Base-by-base conservation (phyloP, 1,139 yeast species). In the Zygoascus hellenicus region DNA sequence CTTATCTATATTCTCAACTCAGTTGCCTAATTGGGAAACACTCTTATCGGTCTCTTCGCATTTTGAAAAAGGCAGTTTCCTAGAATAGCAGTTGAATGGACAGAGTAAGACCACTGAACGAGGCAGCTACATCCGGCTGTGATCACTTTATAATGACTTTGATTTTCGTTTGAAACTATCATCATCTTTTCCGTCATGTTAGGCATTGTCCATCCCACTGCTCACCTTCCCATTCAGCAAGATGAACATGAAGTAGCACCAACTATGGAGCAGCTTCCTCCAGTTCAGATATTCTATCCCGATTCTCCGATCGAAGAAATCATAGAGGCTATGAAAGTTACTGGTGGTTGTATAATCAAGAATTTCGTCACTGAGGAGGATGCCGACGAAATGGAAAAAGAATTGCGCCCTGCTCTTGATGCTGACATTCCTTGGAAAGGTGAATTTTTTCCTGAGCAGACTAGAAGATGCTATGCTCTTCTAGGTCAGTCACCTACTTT, bases 291-390 rank as follows among this genome's bases (percentile, higher is more conserved):
- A n/a, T 36, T 36, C 14, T 36, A 36, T 36, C 39, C 39, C 22
- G 39, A 36, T n/a, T n/a, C 15, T n/a, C 39, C 39, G 4, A 11
- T 36, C 2, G 39, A 30, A 22, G 48, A 42, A 19, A 37, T 43
- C 26, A 34, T 38, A 10, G 38, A 30, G 14, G 41, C 42, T 16
- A 29, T 43, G 42, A 38, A 31, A 28, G 17, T 19, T 10, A 32
- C 42, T 15, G 50, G 50, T 13, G 50, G 50, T 13, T 38, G 49
- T 9, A 41, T 47, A 14, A 15, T 47, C 29, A 44, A 35, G 29
- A 44, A 44, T 34, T 44, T 45, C 29, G 38, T 38, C 19, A 38
- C 44, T 26, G 33, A 22, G n/a, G 50, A 47, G 30, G 48, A 43
- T 22, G 39, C 33, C 14, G 43, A 19, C 31, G 32, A 38, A 33